phyloP scores from a whole-genome alignment of 2,329 filamentous ascomycete species.

The Endoconidiophora polonica region DNA sequence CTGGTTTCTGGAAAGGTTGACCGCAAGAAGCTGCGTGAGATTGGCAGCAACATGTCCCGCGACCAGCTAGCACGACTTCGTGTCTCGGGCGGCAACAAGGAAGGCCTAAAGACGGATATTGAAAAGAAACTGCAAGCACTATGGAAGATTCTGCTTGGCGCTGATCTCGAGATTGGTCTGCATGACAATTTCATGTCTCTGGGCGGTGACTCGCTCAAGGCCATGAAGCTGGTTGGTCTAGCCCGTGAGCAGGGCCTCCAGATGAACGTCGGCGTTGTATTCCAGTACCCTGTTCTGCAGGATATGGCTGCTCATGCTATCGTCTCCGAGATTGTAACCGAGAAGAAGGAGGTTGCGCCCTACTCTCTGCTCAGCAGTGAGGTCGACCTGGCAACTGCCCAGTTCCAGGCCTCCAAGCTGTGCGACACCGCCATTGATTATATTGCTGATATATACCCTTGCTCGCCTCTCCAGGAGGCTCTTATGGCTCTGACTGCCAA shows the following conservation, averaged over 20 bases:
- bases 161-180: slow-evolving; percentile 20
- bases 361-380: slow-evolving; percentile 25
- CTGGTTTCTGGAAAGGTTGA: slow-evolving; percentile 34
- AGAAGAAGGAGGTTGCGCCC: slow-evolving; percentile 17
- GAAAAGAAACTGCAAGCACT: slow-evolving; percentile 23
- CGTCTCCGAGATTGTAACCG: slow-evolving; percentile 13
- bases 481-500: slow-evolving; percentile 36
- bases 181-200: slow-evolving; percentile 31
- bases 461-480: slow-evolving; percentile 36
- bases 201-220: slow-evolving; percentile 34
- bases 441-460: slow-evolving; percentile 37
- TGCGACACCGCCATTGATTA: slow-evolving; percentile 22
- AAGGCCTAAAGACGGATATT: slow-evolving; percentile 22
- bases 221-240: slow-evolving; percentile 32
- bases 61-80: slow-evolving; percentile 14
- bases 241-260: slow-evolving; percentile 24
- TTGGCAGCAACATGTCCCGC: slow-evolving; percentile 26
- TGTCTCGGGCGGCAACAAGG: slow-evolving; percentile 18
- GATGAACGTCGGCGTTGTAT: slow-evolving; percentile 29
- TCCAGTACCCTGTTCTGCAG: slow-evolving; percentile 27
- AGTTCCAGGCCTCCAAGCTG: slow-evolving; percentile 23
- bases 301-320: slow-evolving; percentile 25
- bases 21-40: slow-evolving; percentile 30
- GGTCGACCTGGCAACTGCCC: slow-evolving; percentile 21
- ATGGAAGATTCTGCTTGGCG: slow-evolving; percentile 24